phyloP scores from a whole-genome alignment of 2,329 filamentous ascomycete species.

The Phialophora tarda region DNA sequence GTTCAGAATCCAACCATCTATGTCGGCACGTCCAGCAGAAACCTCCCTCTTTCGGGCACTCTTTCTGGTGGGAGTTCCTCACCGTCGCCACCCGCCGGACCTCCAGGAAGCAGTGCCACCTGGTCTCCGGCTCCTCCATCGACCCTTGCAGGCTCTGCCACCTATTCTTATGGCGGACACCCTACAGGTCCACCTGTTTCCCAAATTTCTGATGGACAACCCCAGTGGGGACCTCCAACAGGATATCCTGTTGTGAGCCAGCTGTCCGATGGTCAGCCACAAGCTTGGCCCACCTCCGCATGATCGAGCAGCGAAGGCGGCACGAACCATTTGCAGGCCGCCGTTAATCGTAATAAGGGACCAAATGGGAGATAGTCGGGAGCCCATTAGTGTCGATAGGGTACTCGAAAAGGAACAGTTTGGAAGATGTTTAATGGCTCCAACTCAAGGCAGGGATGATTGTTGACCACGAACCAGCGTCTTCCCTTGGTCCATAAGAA shows the following conservation, averaged over 20 bases:
- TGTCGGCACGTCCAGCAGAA: conserved; percentile 65
- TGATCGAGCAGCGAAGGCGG: neutral
- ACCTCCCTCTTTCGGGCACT: conserved; percentile 55
- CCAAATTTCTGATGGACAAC: conserved; percentile 2
- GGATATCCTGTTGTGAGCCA: neutral
- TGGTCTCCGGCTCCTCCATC: conserved; percentile 1
- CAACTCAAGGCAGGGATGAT: neutral
- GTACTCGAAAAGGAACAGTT: neutral
- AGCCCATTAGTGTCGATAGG: neutral
- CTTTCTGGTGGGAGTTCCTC: conserved; percentile 40
- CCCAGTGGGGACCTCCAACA: neutral
- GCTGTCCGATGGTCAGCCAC: neutral
- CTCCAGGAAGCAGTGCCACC: neutral
- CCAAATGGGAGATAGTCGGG: neutral
- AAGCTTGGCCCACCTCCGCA: conserved; percentile 3
- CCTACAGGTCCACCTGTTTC: neutral
- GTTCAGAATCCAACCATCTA: conserved; percentile 60
- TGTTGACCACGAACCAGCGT: neutral
- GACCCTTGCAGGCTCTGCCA: neutral
- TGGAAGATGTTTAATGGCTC: neutral
- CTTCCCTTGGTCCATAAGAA: neutral
- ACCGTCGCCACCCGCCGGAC: neutral
- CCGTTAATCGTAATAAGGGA: neutral
- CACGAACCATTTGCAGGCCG: neutral
- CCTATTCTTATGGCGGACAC: conserved; percentile 1